These are phyloP conservation scores for Ascochyta rabiei DNA, from an alignment of 2,329 filamentous ascomycete genomes.

Conservation along the genomic window DNA sequence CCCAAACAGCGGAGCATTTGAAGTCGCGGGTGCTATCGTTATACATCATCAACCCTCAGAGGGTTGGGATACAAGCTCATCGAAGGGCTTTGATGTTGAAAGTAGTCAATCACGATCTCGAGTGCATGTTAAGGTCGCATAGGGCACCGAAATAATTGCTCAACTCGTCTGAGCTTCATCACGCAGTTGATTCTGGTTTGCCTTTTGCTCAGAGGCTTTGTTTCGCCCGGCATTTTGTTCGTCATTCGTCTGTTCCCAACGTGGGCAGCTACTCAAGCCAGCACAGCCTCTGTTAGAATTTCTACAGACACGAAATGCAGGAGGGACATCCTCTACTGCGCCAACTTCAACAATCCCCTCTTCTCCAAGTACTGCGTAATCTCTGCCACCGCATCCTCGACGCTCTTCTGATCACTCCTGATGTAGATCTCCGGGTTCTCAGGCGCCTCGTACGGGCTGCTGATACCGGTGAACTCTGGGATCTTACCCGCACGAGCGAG, in stretches of 20 bases:
- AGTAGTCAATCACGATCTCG: not conserved
- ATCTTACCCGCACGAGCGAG: conserved; percentile 93
- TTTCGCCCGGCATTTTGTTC: not conserved
- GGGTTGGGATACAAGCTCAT: not conserved
- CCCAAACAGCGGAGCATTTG: not conserved
- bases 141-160: not conserved
- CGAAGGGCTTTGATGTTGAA: not conserved
- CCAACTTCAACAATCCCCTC: conserved; percentile 64
- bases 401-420: conserved; percentile 77
- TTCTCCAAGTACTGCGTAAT: conserved; percentile 81
- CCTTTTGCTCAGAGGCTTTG: not conserved
- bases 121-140: not conserved
- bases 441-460: conserved; percentile 92
- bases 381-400: conserved; percentile 86
- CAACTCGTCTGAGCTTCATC: not conserved
- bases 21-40: too few relatives aligned
- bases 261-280: not conserved
- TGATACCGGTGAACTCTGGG: conserved; percentile 96
- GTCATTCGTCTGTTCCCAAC: not conserved
- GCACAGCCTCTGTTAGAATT: not conserved
- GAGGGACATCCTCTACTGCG: conserved; percentile 8
- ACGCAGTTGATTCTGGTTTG: not conserved
- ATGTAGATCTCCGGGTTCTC: conserved; percentile 86
- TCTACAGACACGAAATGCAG: not conserved
- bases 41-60: not conserved